Base-by-base conservation (phyloP, 306 rosid species). In the Medicago ruthenica region DNA sequence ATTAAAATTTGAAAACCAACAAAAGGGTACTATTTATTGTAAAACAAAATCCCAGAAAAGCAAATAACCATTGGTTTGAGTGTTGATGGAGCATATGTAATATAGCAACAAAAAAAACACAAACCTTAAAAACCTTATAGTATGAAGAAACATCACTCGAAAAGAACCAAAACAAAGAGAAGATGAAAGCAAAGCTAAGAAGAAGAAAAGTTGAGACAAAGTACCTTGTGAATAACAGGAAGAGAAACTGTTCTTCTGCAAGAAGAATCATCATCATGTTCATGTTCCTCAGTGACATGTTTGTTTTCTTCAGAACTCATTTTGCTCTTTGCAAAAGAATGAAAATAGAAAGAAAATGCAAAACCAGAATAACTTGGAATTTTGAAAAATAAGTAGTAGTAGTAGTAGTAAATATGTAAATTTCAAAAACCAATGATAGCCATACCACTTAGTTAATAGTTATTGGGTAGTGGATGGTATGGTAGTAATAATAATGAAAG, bases 301-400 rank as follows among this genome's bases (percentile, higher is more conserved):
- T 86, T 86, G 1, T 87, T 84, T 71, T 81, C 86, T 74, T 83
- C 85, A 48, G 76, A 68, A 73, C 48, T 88, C 98, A 90, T 90
- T 74, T 74, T 71, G 20, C 17, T 58, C 51, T 54, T 11, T 45
- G 51, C 51, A 11, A n/a, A 40, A 59, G 6, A 40, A 59, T 57
- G 8, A 3, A 4, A 22, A 47, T 59, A 42, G 48, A 64, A 4
- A 60, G 10, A 20, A 67, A 9, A 67, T 0, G 4, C 14, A 79
- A 77, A 74, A 45, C 77, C 77, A 67, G 82, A 63, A 76, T 34
- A 34, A 1, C 1, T 67, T 31, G 62, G 53, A 75, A 62, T 67
- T 72, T 17, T 7, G 17, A 7, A 53, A 17, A 53, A 9, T 1
- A 18, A 53, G 60, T 5, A 18, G 22, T 9, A 53, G 4, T 27